Evolutionary conservation across 106 monocot species (phyloP), one percentile per base, ranked within the genome.

Genomic region (Dendrobium chrysotoxum): DNA sequence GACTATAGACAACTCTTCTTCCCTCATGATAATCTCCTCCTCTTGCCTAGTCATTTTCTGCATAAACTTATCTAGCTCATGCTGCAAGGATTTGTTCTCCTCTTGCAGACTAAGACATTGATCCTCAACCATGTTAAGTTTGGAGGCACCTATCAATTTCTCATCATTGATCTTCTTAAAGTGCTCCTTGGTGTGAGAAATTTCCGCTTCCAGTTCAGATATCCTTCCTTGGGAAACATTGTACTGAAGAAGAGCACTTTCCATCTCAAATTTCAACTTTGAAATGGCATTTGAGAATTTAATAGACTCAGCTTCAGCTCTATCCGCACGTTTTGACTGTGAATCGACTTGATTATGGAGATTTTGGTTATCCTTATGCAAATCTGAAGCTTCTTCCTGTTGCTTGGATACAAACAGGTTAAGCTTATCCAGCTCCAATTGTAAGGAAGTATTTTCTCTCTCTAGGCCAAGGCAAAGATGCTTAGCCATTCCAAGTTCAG

Each of bases 121-220:
- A 15, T 86, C 77, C 76, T 89, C 86, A 50, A 81, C 53, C 79
- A 65, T 61, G 8, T 70, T 81, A 12, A 86, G 79, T 31, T 81
- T 83, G 5, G 23, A 17, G 35, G 31, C 71, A 58, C 73, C 71
- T 6, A 7, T 35, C 40, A 41, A 50, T 80, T 86, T 84, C 15
- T 79, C 89, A 88, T 84, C 86, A 73, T 81, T 83, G 23, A 86
- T 53, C 40, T 81, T 86, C 80, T 79, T 82, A 12, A 88, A 61
- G 5, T 89, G 84, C 57, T 72, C 58, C 75, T 84, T 84, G 18
- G 84, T 77, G 25, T 26, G 78, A 41, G 77, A 79, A 17, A 90
- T 79, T 72, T 85, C 80, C 61, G 78, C 28, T 58, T 88, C 92
- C 80, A 93, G 41, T 30, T 35, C 75, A 78, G 88, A 82, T 61